A percentile compares a stretch with the other conserved stretches of the same genome.
phyloP scores from a whole-genome alignment of 805 yeast species.

The Ogataea angusta region DNA sequence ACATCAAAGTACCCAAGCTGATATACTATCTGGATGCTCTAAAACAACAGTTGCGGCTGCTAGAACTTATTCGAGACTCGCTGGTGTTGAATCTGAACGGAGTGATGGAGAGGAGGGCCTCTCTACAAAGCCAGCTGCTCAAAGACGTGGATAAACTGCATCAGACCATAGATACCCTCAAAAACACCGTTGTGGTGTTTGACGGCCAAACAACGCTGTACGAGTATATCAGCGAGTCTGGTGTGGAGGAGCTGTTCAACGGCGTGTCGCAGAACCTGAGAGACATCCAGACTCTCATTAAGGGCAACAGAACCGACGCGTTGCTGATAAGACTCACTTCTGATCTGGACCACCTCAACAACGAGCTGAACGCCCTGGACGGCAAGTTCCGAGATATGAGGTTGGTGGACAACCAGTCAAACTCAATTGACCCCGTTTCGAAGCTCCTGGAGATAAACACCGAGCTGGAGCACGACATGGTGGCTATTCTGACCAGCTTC shows the following conservation, averaged over 20 bases:
- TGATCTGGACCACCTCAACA: slow-evolving; percentile 24
- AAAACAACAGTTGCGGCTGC: slow-evolving; percentile 44
- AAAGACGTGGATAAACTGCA: slow-evolving; percentile 35
- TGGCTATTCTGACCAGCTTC: slow-evolving; percentile 61
- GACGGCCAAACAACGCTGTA: slow-evolving; percentile 29
- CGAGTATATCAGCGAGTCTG: slow-evolving; percentile 47
- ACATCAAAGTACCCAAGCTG: slow-evolving; percentile 40
- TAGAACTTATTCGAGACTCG: slow-evolving; percentile 34
- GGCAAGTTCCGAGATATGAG: slow-evolving; percentile 25
- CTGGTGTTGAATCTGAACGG: slow-evolving; percentile 27
- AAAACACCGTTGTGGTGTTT: slow-evolving; percentile 32
- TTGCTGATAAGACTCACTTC: slow-evolving; percentile 25
- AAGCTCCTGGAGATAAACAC: slow-evolving; percentile 38
- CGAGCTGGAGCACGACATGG: slow-evolving; percentile 64
- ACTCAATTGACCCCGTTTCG: slow-evolving; percentile 21
- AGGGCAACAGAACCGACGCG: slow-evolving; percentile 27
- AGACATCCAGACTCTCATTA: slow-evolving; percentile 29
- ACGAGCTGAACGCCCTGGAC: slow-evolving; percentile 26
- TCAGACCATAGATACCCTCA: slow-evolving; percentile 32
- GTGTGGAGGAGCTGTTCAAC: slow-evolving; percentile 34
- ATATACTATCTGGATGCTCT: slow-evolving; percentile 44
- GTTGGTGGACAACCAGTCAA: slow-evolving; percentile 19
- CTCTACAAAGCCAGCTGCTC: slow-evolving; percentile 22
- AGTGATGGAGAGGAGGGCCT: slow-evolving; percentile 24
- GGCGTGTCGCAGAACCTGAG: slow-evolving; percentile 30